phyloP scores from a whole-genome alignment of 164 flowering plant species.

The Santalum album region DNA sequence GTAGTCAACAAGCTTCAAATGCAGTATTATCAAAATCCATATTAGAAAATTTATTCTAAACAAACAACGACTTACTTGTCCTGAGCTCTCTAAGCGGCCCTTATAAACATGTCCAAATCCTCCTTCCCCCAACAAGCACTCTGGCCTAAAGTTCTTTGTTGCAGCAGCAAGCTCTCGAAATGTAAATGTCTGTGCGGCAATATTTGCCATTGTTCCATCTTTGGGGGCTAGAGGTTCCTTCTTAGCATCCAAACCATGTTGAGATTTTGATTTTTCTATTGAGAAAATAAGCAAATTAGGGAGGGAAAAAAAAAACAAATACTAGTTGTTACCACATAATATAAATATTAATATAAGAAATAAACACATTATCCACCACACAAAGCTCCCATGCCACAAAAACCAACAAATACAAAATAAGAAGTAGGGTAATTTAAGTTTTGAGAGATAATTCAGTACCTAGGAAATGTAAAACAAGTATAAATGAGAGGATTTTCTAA shows the following conservation, averaged over 20 bases:
- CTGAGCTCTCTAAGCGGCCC: slow-evolving; percentile 70
- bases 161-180: slow-evolving; percentile 79
- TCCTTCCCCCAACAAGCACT: slow-evolving; percentile 79
- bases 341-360: not conserved
- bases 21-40: no score
- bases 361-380: not conserved
- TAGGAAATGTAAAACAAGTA: no score
- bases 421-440: no score
- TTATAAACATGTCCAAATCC: slow-evolving; percentile 90
- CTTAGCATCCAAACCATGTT: slow-evolving; percentile 43
- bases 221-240: slow-evolving; percentile 44
- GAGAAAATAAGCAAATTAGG: not conserved
- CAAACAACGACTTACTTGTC: slow-evolving; percentile 38
- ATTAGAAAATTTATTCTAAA: no score
- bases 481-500: no score
- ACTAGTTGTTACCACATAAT: not conserved
- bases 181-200: slow-evolving; percentile 77
- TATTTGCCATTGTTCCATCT: slow-evolving; percentile 52
- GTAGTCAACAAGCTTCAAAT: no score
- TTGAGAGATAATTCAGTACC: no score
- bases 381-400: not conserved
- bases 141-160: slow-evolving; percentile 73
- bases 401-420: not conserved
- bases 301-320: not conserved
- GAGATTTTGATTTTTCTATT: slow-evolving; percentile 54